A percentile compares a stretch with the other conserved stretches of the same genome.
These are phyloP conservation scores for Hippophae rhamnoides DNA, from an alignment of 306 rosid genomes.

Conservation along the genomic window DNA sequence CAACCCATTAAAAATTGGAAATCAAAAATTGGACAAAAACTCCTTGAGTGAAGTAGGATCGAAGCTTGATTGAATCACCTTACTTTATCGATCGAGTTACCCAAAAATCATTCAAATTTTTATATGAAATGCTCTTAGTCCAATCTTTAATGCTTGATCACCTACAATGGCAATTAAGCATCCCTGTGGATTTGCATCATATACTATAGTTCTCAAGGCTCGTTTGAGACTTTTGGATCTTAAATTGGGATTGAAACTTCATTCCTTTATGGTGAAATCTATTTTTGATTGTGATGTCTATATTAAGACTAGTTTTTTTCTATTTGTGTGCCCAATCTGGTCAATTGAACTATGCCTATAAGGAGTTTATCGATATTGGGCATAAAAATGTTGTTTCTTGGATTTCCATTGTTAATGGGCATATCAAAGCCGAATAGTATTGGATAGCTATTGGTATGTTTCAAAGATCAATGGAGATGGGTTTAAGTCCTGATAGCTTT, in stretches of 20 bases:
- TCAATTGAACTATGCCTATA: conserved; percentile 25
- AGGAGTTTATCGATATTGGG: conserved; percentile 49
- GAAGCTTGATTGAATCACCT: too few species aligned
- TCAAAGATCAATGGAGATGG: conserved; percentile 42
- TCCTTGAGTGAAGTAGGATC: too few species aligned
- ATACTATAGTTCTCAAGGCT: conserved; percentile 27
- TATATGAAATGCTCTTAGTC: too few species aligned
- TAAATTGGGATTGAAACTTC: conserved; percentile 33
- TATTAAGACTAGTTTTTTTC: conserved; percentile 47
- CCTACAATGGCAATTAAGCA: too few species aligned
- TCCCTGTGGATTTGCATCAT: too few species aligned
- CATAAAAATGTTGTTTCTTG: conserved; percentile 56
- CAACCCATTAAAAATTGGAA: too few species aligned
- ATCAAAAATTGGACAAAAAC: too few species aligned
- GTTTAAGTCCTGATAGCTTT: conserved; percentile 53
- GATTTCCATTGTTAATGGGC: conserved; percentile 54
- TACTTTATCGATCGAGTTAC: too few species aligned
- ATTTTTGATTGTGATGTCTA: conserved; percentile 56
- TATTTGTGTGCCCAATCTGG: conserved; percentile 44
- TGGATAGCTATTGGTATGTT: conserved; percentile 44
- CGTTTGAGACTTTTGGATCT: conserved; percentile 38
- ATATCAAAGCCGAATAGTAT: conserved; percentile 25
- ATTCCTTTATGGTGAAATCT: conserved; percentile 39
- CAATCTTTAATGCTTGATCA: too few species aligned
- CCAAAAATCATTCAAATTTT: too few species aligned